Evolutionary conservation across 176 grass and related monocot species (phyloP).

Genomic region (Zea mays): Zm-B73-REFERENCE-NAM-5.0 NC_050100.1:99737501-99738000

Average conservation of each 20-base stretch:
- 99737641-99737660: not conserved
- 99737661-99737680: not conserved
- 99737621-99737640: not conserved
- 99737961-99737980: not conserved
- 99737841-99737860: not conserved
- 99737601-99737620: not conserved
- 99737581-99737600: not conserved
- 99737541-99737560: too few species aligned
- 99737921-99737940: not conserved
- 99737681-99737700: not conserved
- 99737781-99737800: not conserved
- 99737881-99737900: constrained; percentile 45
- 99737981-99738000: not conserved
- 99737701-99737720: not conserved
- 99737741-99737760: not conserved
- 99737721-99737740: not conserved
- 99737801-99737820: not conserved
- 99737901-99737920: constrained; percentile 32
- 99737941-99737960: not conserved
- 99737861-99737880: constrained; percentile 49
- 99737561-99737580: not conserved
- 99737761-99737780: not conserved
- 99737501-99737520: too few species aligned
- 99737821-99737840: not conserved
- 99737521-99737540: too few species aligned